Conservation (phyloP, 345 rosid genomes). For the Acer yangbiense region DNA sequence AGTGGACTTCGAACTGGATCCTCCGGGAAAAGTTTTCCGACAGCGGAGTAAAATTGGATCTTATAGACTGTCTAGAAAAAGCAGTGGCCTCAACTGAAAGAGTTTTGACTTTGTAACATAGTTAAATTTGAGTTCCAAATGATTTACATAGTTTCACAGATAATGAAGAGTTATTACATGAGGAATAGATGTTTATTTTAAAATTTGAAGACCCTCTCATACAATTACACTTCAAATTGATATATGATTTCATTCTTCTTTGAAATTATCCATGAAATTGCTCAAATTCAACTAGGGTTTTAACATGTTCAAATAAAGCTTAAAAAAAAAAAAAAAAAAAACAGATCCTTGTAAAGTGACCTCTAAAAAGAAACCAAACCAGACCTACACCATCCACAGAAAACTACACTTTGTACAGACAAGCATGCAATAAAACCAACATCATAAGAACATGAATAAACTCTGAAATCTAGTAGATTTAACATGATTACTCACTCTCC, state of each 20-base stretch:
- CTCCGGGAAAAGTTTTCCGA: neutral
- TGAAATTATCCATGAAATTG: neutral
- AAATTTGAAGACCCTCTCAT: neutral
- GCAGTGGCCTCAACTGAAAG: neutral
- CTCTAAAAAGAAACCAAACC: neutral
- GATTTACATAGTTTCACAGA: neutral
- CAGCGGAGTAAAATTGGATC: neutral
- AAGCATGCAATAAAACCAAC: neutral
- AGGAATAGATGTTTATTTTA: constrained; percentile 2
- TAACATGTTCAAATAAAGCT: neutral
- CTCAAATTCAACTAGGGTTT: too few species aligned
- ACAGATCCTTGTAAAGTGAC: neutral
- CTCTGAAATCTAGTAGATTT: neutral
- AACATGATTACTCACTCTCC: neutral
- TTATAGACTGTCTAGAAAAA: neutral
- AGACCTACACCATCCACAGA: neutral
- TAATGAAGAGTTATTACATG: neutral
- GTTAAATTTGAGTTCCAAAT: constrained; percentile 20
- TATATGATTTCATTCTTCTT: neutral
- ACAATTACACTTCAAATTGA: too few species aligned
- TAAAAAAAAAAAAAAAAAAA: too few species aligned
- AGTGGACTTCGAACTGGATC: neutral
- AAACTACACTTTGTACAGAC: neutral
- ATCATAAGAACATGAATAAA: neutral
- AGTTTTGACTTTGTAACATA: constrained; percentile 38